Base-by-base conservation (phyloP, 345 rosid species). In the Excoecaria agallocha region DNA sequence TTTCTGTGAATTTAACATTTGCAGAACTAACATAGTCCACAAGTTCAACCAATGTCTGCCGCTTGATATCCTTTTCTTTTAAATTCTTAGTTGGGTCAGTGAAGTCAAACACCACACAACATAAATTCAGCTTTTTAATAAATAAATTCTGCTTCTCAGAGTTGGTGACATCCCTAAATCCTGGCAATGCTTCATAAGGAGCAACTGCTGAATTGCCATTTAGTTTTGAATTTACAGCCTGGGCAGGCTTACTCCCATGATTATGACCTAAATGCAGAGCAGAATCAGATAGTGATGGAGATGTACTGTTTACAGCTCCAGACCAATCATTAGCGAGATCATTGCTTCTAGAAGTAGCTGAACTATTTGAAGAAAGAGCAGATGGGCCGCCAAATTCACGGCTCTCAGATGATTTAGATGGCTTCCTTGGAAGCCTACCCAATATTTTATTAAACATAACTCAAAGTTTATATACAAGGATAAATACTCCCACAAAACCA, bases 31-130 rank as follows among this genome's bases (percentile, higher is more conserved):
- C 83, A 72, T 85, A 87, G 75, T 90, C 94, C 73, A 90, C 91
- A 61, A 90, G 89, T 83, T 90, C 94, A 61, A 90, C 76, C 80
- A 90, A 83, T 9, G 90, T 84, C 83, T 87, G 92, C 79, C 89
- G 77, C 88, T 90, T 90, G 73, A 88, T 81, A 49, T 90, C 94
- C 81, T 90, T 90, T 64, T 90, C 94, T 81, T 86, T 88, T 81
- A 86, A 60, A 82, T 80, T 82, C 81, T 81, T 83, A 41, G 85
- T 84, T 10, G 91, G 88, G 67, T 90, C 89, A 13, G 83, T 66
- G 82, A 90, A 90, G 78, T 90, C 94, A 73, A 88, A 90, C 70
- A 88, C 77, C 38, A 82, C 80, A 59, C 87, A 87, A 41, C 94
- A 90, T 79, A 87, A 75, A 51, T 80, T 83, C 68, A 90, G 69